Percentiles rank a stretch among this genome's conserved stretches.
These are phyloP conservation scores for Withania somnifera DNA, from an alignment of 305 asterid species.

Conservation along the genomic window DNA sequence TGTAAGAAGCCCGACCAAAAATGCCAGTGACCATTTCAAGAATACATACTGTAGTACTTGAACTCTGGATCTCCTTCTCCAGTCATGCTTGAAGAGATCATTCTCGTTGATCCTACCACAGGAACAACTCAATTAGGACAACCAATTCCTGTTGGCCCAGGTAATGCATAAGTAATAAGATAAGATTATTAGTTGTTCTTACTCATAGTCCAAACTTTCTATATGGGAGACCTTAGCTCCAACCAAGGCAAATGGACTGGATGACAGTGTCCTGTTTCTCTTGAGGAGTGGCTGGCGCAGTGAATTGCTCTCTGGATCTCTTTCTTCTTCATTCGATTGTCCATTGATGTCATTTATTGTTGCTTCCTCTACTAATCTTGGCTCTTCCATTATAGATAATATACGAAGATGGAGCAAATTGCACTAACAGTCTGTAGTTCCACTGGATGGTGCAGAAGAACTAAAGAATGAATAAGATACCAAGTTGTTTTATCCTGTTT, in stretches of 20 bases:
- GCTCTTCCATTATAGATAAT: constrained; percentile 21
- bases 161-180: not conserved
- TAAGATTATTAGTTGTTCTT: constrained; percentile 16
- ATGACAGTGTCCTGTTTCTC: constrained; percentile 58
- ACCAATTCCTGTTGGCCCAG: not conserved
- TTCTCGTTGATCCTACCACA: constrained; percentile 76
- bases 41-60: constrained; percentile 79
- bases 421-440: not conserved
- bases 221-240: constrained; percentile 87
- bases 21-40: constrained; percentile 75
- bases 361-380: constrained; percentile 25
- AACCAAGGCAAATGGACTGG: constrained; percentile 64
- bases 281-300: constrained; percentile 63
- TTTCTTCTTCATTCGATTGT: constrained; percentile 27
- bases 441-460: not conserved
- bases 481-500: not conserved
- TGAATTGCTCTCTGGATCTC: constrained; percentile 61
- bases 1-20: constrained; percentile 78
- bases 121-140: not conserved
- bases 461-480: not conserved
- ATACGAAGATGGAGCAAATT: not conserved
- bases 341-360: constrained; percentile 4
- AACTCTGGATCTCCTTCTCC: constrained; percentile 87
- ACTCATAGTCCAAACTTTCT: constrained; percentile 95
- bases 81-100: constrained; percentile 94